Conservation (phyloP, 768 basidiomycete species). For the Dacryopinax primogenitus region DNA sequence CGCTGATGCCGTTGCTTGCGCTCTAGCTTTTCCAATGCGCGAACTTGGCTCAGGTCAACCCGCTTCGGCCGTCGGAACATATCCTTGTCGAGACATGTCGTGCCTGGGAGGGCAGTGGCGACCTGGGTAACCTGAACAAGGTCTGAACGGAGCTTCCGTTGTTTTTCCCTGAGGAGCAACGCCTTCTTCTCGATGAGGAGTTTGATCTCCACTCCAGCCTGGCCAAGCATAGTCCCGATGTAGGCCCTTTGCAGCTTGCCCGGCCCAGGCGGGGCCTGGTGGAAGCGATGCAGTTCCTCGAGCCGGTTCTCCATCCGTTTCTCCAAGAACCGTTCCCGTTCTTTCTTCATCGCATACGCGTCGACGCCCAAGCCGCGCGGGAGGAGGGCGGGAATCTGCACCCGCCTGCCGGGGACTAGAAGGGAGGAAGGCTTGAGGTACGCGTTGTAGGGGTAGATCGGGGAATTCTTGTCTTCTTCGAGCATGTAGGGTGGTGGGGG, state of each 20-base stretch:
- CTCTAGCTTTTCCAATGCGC: slow-evolving; percentile 78
- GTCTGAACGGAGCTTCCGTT: slow-evolving; percentile 70
- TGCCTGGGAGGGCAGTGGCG: slow-evolving; percentile 69
- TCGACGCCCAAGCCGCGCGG: slow-evolving; percentile 66
- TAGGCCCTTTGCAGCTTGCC: slow-evolving; percentile 1
- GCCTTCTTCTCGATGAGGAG: slow-evolving; percentile 89
- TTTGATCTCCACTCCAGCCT: neutral
- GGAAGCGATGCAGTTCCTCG: slow-evolving; percentile 46
- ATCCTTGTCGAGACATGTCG: slow-evolving; percentile 45
- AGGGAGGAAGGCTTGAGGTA: slow-evolving; percentile 55
- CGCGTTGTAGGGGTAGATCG: slow-evolving; percentile 86
- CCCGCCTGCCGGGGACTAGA: slow-evolving; percentile 47
- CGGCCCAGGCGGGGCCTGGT: neutral
- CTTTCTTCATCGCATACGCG: slow-evolving; percentile 78
- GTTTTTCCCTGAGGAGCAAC: slow-evolving; percentile 78
- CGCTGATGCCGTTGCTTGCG: slow-evolving; percentile 83
- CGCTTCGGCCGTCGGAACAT: slow-evolving; percentile 84
- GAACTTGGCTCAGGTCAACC: slow-evolving; percentile 75
- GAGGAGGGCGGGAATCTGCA: slow-evolving; percentile 79
- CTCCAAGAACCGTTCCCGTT: slow-evolving; percentile 83
- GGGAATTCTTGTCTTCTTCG: slow-evolving; percentile 66
- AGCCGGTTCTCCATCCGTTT: slow-evolving; percentile 80
- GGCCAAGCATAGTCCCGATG: neutral
- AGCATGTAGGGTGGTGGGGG: slow-evolving; percentile 23
- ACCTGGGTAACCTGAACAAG: slow-evolving; percentile 80